Percentiles rank a stretch among this genome's conserved stretches.
Conservation (phyloP, 768 basidiomycete species). For the Phaeolepiota aurea region DNA sequence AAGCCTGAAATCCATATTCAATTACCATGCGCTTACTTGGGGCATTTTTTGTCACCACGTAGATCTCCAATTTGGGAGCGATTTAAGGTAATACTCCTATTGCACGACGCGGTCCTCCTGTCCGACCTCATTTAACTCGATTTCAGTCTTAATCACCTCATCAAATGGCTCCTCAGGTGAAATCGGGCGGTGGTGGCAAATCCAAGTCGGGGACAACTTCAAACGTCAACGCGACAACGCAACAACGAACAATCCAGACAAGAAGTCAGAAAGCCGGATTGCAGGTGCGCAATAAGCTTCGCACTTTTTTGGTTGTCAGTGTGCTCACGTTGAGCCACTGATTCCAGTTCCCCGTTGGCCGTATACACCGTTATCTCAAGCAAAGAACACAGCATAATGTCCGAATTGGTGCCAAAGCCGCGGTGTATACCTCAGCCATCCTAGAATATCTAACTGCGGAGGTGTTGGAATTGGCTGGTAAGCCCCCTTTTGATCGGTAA, state of each 20-base stretch:
- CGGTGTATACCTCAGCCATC: slow-evolving; percentile 94
- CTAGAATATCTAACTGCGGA: slow-evolving; percentile 96
- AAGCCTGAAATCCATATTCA: slow-evolving; percentile 8
- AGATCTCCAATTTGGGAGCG: slow-evolving; percentile 3
- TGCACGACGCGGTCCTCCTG: slow-evolving; percentile 2
- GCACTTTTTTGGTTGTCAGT: too few relatives aligned
- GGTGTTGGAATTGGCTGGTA: slow-evolving; percentile 91
- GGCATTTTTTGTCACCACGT: not conserved
- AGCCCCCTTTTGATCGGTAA: slow-evolving; percentile 15
- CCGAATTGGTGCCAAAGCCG: slow-evolving; percentile 95
- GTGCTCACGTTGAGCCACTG: not conserved
- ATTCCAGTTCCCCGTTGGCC: slow-evolving; percentile 85
- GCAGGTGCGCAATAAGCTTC: slow-evolving; percentile 48
- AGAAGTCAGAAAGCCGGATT: slow-evolving; percentile 82
- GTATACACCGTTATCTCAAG: slow-evolving; percentile 95
- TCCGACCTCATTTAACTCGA: not conserved
- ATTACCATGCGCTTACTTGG: not conserved
- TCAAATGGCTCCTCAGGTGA: slow-evolving; percentile 38
- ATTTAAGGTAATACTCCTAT: slow-evolving; percentile 12
- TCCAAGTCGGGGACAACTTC: slow-evolving; percentile 42
- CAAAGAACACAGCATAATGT: slow-evolving; percentile 89
- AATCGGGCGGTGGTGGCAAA: slow-evolving; percentile 60
- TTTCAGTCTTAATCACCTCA: not conserved
- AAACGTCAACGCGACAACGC: slow-evolving; percentile 17
- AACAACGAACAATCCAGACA: slow-evolving; percentile 44